Conservation (phyloP, 2,329 filamentous ascomycete species). For the Corynespora cassiicola region DNA sequence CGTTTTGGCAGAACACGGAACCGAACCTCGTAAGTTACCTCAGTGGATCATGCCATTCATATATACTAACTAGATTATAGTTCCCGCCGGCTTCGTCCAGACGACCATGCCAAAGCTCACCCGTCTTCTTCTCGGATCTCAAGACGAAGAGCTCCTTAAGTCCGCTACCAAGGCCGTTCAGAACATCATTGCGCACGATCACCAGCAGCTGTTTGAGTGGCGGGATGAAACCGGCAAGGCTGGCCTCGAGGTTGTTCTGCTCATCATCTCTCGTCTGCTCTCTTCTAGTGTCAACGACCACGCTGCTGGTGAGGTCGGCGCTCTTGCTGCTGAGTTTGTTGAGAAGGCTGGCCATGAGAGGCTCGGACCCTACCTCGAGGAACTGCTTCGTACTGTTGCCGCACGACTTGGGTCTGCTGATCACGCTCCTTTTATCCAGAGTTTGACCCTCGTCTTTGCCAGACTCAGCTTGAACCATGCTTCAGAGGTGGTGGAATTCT, state of each 20-base stretch:
- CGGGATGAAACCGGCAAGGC: constrained; percentile 77
- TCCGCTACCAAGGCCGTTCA: constrained; percentile 86
- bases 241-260: constrained; percentile 85
- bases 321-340: constrained; percentile 90
- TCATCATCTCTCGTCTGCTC: constrained; percentile 90
- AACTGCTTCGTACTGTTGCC: constrained; percentile 88
- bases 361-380: constrained; percentile 86
- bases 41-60: no score
- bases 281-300: constrained; percentile 87
- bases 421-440: constrained; percentile 91
- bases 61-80: no score
- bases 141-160: constrained; percentile 87
- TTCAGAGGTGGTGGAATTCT: constrained; percentile 88
- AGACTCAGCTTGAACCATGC: constrained; percentile 85
- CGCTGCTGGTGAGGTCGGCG: constrained; percentile 93
- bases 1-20: constrained; percentile 80
- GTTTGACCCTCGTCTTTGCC: constrained; percentile 92
- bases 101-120: constrained; percentile 87
- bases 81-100: constrained; percentile 85
- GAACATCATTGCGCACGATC: constrained; percentile 88
- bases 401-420: constrained; percentile 81
- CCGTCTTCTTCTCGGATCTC: constrained; percentile 78
- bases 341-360: constrained; percentile 93
- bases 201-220: constrained; percentile 88
- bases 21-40: no score